Evolutionary conservation across 306 rosid genomes (phyloP), one percentile per base, ranked within the genome.

Genomic region (Fagus crenata): DNA sequence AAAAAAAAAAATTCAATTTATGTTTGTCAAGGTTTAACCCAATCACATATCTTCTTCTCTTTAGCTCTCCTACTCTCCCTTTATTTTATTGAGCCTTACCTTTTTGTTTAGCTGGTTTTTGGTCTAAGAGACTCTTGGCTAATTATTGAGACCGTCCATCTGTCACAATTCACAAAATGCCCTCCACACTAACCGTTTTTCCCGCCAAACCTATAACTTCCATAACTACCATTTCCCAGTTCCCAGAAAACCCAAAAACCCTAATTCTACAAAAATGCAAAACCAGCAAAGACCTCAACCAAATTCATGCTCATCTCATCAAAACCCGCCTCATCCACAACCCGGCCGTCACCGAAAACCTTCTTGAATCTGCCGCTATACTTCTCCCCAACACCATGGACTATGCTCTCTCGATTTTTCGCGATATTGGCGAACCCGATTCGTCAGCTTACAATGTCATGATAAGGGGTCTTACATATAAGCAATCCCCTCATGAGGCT

Each of bases 251-350:
- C 35, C 91, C 93, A 3, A 87, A 84, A 85, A 68, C 86, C 74
- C 49, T 82, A 43, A 80, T 89, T 56, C 90, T 87, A 9, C 76
- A 85, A 13, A 65, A 65, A 86, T 88, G 92, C 89, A 86, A 43
- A 59, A 81, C 78, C 43, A 55, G 64, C 79, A 80, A 60, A 80
- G 90, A 88, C 63, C 87, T 90, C 63, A 76, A 63, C 71, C 90
- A 90, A 83, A 60, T 90, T 71, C 96, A 90, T 59, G 92, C 92
- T 37, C 87, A 85, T 69, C 92, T 90, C 73, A 73, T 88, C 84
- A 86, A 86, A 82, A 85, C 92, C 68, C 84, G 86, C 58, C 90
- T 84, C 77, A 68, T 88, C 84, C 87, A 69, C 79, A 65, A 73
- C 84, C 90, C 88, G 67, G 9, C 75, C 31, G 11, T 87, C 74